Evolutionary conservation across 2,329 filamentous ascomycete species (phyloP).

Genomic region (Leptographium radiaticola): DNA sequence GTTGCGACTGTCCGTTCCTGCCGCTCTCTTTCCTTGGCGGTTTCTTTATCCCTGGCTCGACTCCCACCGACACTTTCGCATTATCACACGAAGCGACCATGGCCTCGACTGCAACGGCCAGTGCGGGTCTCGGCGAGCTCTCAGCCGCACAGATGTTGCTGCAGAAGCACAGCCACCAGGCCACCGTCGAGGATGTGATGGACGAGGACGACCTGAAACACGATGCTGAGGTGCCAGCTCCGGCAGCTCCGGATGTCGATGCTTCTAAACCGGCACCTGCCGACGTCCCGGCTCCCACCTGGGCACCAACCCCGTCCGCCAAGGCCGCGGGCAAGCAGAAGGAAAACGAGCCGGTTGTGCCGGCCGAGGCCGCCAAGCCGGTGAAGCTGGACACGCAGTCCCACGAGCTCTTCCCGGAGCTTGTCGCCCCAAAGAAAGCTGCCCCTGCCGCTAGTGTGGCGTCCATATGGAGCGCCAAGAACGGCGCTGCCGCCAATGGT

Average conservation of each 20-base stretch:
- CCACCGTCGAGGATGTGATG: slow-evolving; percentile 65
- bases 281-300: slow-evolving; percentile 31
- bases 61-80: not conserved
- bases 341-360: slow-evolving; percentile 26
- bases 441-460: slow-evolving; percentile 47
- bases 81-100: slow-evolving; percentile 4
- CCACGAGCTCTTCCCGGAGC: slow-evolving; percentile 85
- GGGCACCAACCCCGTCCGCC: slow-evolving; percentile 37
- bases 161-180: slow-evolving; percentile 49
- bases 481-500: slow-evolving; percentile 38
- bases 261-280: slow-evolving; percentile 31
- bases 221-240: slow-evolving; percentile 26
- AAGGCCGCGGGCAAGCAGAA: slow-evolving; percentile 61
- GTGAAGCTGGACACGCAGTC: slow-evolving; percentile 65
- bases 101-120: slow-evolving; percentile 15
- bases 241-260: slow-evolving; percentile 31
- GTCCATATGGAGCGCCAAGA: slow-evolving; percentile 68
- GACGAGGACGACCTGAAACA: slow-evolving; percentile 61
- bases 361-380: slow-evolving; percentile 16
- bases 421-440: slow-evolving; percentile 60
- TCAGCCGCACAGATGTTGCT: slow-evolving; percentile 50
- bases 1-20: not conserved
- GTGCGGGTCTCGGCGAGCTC: slow-evolving; percentile 27
- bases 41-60: not conserved
- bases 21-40: not conserved